Base-by-base conservation (phyloP, 805 yeast genomes). In the Kuraishia floccosa region DNA sequence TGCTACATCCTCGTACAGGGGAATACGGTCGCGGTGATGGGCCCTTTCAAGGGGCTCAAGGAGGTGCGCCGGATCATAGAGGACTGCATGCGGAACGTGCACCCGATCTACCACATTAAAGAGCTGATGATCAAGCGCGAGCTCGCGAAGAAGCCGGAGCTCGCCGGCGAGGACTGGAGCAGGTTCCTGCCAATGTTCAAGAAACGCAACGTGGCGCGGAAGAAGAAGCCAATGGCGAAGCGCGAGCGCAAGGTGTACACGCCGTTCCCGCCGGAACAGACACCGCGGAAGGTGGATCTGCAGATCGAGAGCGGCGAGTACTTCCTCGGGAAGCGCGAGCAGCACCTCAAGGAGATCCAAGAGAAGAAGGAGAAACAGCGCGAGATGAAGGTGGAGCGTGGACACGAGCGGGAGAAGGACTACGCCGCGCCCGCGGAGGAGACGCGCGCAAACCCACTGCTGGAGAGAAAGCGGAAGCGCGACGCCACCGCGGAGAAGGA, bases 261-360 rank as follows among this genome's bases (percentile, higher is more conserved):
- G 21, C 97, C 98, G 51, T 91, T 91, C 86, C 98, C 98, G 62
- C 97, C 98, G 45, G 82, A 84, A 31, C 98, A 84, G 60, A 72
- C 75, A 42, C 98, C 97, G 50, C 80, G 97, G 66, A 87, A 91
- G 82, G 67, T 91, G 57, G 98, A 91, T 72, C 63, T 87, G 53
- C 94, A 86, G 63, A 86, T 91, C 57, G 98, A 91, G 58, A 77
- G 93, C 64, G 98, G 98, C 72, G 98, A 91, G 57, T 91, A 85
- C 60, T 91, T 91, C 73, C 66, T 91, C 60, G 82, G 85, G 37
- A 81, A 84, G 63, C 72, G 65, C 46, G 94, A 87, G 47, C 85
- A 84, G 64, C 78, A 72, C 37, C 59, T 64, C 42, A 76, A 72
- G 54, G 74, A 75, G 40, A 60, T 78, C 38, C 77, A 75, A 35